Conservation (phyloP, 2,329 filamentous ascomycete species). For the Westerdykella ornata region DNA sequence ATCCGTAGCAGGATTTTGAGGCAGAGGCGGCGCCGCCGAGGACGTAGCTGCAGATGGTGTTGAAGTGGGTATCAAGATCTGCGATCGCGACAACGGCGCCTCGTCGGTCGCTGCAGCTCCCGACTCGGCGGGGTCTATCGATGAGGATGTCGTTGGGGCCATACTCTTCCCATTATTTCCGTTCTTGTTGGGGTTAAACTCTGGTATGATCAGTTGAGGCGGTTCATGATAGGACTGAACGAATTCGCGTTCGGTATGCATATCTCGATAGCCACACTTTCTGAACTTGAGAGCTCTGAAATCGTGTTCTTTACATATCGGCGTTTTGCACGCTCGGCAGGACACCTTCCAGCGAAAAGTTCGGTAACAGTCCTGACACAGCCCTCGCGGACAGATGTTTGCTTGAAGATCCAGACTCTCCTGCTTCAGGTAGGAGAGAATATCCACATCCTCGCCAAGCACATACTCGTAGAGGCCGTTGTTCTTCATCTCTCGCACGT, state of each 20-base stretch:
- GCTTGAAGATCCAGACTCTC: conserved; percentile 40
- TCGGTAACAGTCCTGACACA: conserved; percentile 53
- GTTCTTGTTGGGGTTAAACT: conserved; percentile 29
- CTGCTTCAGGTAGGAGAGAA: conserved; percentile 36
- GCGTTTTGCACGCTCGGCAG: conserved; percentile 51
- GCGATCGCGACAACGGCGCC: conserved; percentile 31
- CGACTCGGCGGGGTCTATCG: background rate
- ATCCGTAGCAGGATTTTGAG: conserved; percentile 19
- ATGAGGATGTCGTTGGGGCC: conserved; percentile 19
- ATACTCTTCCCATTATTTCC: conserved; percentile 13
- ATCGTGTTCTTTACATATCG: conserved; percentile 55
- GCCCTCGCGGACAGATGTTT: conserved; percentile 48
- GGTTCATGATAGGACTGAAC: conserved; percentile 30
- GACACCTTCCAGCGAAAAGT: conserved; percentile 55
- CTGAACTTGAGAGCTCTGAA: conserved; percentile 51
- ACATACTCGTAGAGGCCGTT: conserved; percentile 39
- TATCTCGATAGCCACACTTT: conserved; percentile 52
- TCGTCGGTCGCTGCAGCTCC: conserved; percentile 9
- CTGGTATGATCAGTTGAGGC: conserved; percentile 31
- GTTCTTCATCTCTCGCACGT: conserved; percentile 37
- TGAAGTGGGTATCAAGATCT: conserved; percentile 24
- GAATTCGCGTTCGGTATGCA: conserved; percentile 45
- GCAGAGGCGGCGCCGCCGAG: conserved; percentile 24
- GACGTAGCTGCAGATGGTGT: conserved; percentile 22
- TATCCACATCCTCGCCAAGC: conserved; percentile 37